Base-by-base conservation (phyloP, 768 basidiomycete species). In the Leccinum longicurvipes region DNA sequence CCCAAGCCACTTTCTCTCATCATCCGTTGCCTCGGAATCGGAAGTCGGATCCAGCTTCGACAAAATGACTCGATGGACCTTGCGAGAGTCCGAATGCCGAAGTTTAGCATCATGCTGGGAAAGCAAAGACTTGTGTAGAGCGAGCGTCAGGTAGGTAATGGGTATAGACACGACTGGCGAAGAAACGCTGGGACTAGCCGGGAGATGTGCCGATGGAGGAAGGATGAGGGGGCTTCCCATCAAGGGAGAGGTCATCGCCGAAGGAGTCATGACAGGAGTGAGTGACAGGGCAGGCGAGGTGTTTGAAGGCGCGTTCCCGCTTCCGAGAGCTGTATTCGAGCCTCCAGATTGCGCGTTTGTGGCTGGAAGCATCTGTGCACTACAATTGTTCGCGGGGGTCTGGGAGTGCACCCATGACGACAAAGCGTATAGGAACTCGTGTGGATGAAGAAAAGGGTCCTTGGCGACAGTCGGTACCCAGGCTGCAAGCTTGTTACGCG, bases 361-460 rank as follows among this genome's bases (percentile, higher is more conserved):
- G 27, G 70, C 50, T 54, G 77, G 78, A 17, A 72, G 56, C n/a
- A 45, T 53, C 23, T 66, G 45, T 62, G 67, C 53, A 34, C 51
- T 54, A 23, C 54, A 34, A 51, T 55, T 60, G 50, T n/a, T 57
- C 32, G 49, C 48, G 44, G 45, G 6, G 23, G 49, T 39, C 46
- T 71, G 68, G 15, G 63, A 61, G 23, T 67, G 61, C 7, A 49
- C 52, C 60, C 66, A 73, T 24, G 61, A 67, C 10, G 67, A 62
- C 6, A 92, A 73, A 2, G 80, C 79, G 24, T 73, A 68, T 21
- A 79, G 63, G 57, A 93, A 87, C 9, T 73, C 73, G 39, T 79
- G 67, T 1, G 89, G 87, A 54, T 89, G 80, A 45, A 89, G 73
- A 64, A 93, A 91, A 1, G 91, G 91, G 67, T 93, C 91, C 67